Evolutionary conservation across 1,284 basidiomycete genomes (phyloP).

Genomic region (Malassezia globosa): DNA sequence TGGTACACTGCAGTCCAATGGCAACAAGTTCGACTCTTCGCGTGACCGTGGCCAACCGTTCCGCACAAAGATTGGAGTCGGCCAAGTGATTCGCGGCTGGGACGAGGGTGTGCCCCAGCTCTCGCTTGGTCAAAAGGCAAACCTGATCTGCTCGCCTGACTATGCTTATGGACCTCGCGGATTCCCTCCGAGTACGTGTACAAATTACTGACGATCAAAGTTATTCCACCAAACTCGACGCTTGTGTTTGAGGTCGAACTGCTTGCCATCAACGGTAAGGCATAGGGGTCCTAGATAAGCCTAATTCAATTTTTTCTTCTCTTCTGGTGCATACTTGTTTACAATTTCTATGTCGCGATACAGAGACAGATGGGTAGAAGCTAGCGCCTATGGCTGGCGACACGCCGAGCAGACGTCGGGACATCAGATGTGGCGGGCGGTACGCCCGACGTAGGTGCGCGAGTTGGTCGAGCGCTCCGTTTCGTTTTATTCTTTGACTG

Average conservation of each 20-base stretch:
- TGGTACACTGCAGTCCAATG: constrained; percentile 35
- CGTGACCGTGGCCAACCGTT: constrained; percentile 45
- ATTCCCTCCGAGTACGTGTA: constrained; percentile 12
- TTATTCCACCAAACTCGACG: constrained; percentile 47
- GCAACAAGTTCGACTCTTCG: constrained; percentile 43
- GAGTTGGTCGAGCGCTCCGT: constrained; percentile 7
- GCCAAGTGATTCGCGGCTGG: constrained; percentile 49
- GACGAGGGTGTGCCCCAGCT: constrained; percentile 49
- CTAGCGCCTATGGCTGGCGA: background rate
- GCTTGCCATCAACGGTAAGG: constrained; percentile 47
- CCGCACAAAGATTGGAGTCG: constrained; percentile 32
- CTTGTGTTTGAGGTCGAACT: constrained; percentile 48
- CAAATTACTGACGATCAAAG: constrained; percentile 17
- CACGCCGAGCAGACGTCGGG: constrained; percentile 1
- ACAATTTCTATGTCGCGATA: background rate
- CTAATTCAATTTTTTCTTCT: background rate
- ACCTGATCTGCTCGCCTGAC: constrained; percentile 42
- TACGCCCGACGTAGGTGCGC: background rate
- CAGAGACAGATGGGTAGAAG: background rate
- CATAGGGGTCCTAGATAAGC: background rate
- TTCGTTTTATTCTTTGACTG: constrained; percentile 13
- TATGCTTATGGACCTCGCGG: constrained; percentile 46
- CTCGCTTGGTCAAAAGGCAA: constrained; percentile 47
- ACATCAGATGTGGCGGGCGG: too few relatives aligned
- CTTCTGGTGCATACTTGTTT: too few relatives aligned